phyloP scores from a whole-genome alignment of 78 protist species.

The Chrysochromulina tobinii region DNA sequence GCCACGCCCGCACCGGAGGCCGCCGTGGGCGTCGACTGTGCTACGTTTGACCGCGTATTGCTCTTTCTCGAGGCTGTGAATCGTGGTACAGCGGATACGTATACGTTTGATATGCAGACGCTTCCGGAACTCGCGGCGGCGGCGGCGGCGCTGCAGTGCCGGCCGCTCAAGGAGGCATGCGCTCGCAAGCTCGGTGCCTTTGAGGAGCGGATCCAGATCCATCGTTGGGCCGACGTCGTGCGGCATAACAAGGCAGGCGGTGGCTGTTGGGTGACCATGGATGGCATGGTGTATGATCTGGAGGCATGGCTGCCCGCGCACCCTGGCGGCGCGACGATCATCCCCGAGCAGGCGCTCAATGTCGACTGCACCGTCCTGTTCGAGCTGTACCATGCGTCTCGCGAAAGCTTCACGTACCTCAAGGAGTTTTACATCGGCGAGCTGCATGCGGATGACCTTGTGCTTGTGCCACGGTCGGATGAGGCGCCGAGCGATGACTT shows the following conservation, averaged over 20 bases:
- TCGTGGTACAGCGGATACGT: no score
- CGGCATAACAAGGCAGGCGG: background rate
- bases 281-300: conserved; percentile 27
- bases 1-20: background rate
- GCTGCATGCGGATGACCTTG: background rate
- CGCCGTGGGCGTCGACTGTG: background rate
- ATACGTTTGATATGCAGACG: background rate
- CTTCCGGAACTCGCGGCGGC: background rate
- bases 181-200: background rate
- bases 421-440: conserved; percentile 25
- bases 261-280: conserved; percentile 26
- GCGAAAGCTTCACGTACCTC: background rate
- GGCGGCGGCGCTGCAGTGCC: background rate
- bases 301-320: conserved; percentile 29
- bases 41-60: background rate
- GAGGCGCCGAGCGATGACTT: background rate
- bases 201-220: background rate
- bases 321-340: conserved; percentile 35
- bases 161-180: background rate
- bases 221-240: background rate
- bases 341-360: conserved; percentile 2
- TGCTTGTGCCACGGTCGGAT: background rate
- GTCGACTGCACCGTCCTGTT: background rate
- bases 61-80: background rate
- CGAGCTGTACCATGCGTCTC: conserved; percentile 8